A percentile compares a stretch with the other conserved stretches of the same genome.
Evolutionary conservation across 2,329 filamentous ascomycete species (phyloP).

Genomic region (Cadophora sp.): DNA sequence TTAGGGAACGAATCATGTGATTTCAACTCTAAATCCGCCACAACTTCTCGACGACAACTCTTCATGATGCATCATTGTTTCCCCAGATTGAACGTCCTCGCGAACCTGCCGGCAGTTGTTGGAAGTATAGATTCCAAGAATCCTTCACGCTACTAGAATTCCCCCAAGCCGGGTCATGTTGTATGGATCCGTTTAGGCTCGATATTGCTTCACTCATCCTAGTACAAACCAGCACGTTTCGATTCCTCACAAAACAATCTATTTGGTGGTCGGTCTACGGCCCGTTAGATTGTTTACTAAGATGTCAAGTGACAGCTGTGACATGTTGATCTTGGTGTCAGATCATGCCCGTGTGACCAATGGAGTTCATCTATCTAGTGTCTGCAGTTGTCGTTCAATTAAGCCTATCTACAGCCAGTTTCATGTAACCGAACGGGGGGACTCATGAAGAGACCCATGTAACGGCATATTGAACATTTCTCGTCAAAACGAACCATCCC

Average conservation of each 20-base stretch:
- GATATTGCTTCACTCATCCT: constrained; percentile 16
- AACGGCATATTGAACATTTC: constrained; percentile 20
- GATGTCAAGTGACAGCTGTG: constrained; percentile 26
- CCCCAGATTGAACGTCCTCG: background rate
- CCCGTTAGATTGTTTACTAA: constrained; percentile 19
- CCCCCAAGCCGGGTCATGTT: constrained; percentile 15
- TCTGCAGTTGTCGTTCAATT: constrained; percentile 11
- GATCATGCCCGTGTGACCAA: constrained; percentile 10
- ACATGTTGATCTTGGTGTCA: constrained; percentile 12
- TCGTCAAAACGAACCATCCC: constrained; percentile 13
- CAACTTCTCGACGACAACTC: background rate
- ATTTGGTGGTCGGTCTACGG: constrained; percentile 24
- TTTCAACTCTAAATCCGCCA: background rate
- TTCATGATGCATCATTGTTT: background rate
- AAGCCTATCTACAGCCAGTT: constrained; percentile 17
- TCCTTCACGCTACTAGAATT: background rate
- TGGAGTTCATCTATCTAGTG: background rate
- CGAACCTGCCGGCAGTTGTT: constrained; percentile 10
- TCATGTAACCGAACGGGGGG: constrained; percentile 18
- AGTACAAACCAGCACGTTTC: constrained; percentile 11
- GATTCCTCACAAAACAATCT: constrained; percentile 19
- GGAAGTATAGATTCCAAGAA: background rate
- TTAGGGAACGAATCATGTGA: background rate
- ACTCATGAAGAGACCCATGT: constrained; percentile 19
- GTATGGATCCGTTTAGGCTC: constrained; percentile 13